Base-by-base conservation (phyloP, 768 basidiomycete genomes). In the Cystoderma amianthinum region DNA sequence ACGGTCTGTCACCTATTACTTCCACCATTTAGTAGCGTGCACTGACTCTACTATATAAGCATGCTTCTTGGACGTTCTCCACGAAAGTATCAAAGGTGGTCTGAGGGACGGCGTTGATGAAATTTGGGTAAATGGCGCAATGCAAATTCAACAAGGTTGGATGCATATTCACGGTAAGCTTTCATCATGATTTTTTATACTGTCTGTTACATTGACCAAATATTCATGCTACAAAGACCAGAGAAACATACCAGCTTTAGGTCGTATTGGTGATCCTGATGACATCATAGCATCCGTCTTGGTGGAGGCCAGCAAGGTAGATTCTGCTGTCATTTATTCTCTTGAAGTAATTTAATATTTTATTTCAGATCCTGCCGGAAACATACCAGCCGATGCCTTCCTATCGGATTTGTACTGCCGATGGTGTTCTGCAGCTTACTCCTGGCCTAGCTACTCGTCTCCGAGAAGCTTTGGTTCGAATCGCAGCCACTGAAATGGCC, bases 301-400 rank as follows among this genome's bases (percentile, higher is more conserved):
- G 5, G 85, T 91, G 3, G 65, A 82, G 45, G 69, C 80, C 42
- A 76, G 85, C 53, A 71, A 80, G 68, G 83, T 80, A 44, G 19
- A 64, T 51, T 15, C 16, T 15, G 32, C n/a, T 36, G 32, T 18
- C 36, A 37, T 25, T 45, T 15, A 19, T 36, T n/a, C 16, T 28
- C 21, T 39, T 19, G n/a, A 16, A 34, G 4, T 38, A 22, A 30
- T 13, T 15, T 18, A 23, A 20, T 25, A 30, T 15, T 4, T 25
- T 21, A 12, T 42, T 25, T 36, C 28, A 85, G 84, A 81, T 87
- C 22, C 52, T 72, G 7, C 53, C 78, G 0, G 78, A 84, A 19
- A 91, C 87, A 2, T 91, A 90, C 49, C 77, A 85, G 52, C 71
- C 82, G 4, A 90, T 91, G 88, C 86, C 87, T 0, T 71, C 88